A percentile compares a stretch with the other conserved stretches of the same genome.
Evolutionary conservation across 139 green algal species (phyloP).

Genomic region (Chlamydomonas applanata): DNA sequence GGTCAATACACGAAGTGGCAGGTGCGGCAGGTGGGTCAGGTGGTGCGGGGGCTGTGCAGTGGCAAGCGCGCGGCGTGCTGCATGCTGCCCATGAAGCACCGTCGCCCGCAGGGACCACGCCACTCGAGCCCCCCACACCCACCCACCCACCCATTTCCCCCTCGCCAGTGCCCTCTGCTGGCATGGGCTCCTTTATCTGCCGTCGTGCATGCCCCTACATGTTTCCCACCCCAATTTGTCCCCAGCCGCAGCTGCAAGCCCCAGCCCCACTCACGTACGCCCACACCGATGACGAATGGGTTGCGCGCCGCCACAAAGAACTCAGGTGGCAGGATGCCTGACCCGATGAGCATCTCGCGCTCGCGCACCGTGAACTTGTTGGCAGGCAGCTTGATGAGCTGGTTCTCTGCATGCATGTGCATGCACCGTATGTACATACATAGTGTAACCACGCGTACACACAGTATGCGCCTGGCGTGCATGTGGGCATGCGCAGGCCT

Average conservation of each 20-base stretch:
- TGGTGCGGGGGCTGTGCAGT: background rate
- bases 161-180: no score
- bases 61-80: background rate
- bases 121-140: no score
- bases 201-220: no score
- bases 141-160: no score
- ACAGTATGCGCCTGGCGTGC: no score
- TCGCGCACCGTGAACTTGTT: slow-evolving; percentile 87
- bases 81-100: background rate
- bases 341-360: slow-evolving; percentile 84
- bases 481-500: no score
- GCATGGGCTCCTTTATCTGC: no score
- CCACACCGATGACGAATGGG: slow-evolving; percentile 55
- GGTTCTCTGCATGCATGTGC: slow-evolving; percentile 41
- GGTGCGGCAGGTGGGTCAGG: background rate
- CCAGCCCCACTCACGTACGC: slow-evolving; percentile 39
- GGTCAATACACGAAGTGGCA: background rate
- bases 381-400: slow-evolving; percentile 71
- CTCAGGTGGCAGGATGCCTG: slow-evolving; percentile 56
- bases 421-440: no score
- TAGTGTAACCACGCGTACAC: no score
- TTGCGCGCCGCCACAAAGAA: slow-evolving; percentile 63
- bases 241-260: no score
- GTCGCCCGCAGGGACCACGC: no score
- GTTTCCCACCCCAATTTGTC: no score